These are phyloP conservation scores for Phytophthora cactorum DNA, from an alignment of 352 stramenopile genomes.

Conservation along the genomic window DNA sequence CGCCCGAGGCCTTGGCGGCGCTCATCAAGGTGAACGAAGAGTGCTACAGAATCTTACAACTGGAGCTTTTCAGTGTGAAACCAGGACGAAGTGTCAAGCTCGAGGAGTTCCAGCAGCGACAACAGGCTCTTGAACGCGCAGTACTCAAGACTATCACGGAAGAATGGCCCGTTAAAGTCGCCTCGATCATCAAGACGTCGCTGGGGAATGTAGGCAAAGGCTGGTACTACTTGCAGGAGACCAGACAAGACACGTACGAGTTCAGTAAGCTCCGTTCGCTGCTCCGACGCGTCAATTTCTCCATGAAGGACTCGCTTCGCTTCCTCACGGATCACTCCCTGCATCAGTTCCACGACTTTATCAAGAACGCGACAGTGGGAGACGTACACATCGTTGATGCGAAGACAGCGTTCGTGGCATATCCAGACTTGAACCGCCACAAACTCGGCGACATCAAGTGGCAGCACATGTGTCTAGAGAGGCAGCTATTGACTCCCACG, in stretches of 20 bases:
- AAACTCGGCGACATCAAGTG: conserved; percentile 77
- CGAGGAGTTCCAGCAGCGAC: conserved; percentile 87
- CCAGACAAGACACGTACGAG: conserved; percentile 85
- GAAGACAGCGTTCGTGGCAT: conserved; percentile 72
- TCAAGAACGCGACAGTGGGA: conserved; percentile 57
- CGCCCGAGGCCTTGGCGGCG: conserved; percentile 69
- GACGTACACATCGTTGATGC: conserved; percentile 77
- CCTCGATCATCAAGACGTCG: conserved; percentile 69
- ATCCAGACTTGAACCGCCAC: conserved; percentile 65
- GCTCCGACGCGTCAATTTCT: conserved; percentile 77
- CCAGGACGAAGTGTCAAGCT: conserved; percentile 76
- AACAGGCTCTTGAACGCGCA: conserved; percentile 71
- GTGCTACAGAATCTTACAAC: conserved; percentile 78
- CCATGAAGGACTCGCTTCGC: conserved; percentile 85
- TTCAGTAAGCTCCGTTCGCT: conserved; percentile 87
- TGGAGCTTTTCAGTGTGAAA: conserved; percentile 86
- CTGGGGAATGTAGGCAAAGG: conserved; percentile 83
- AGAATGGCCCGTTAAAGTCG: conserved; percentile 82
- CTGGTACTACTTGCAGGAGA: conserved; percentile 89
- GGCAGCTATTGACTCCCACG: conserved; percentile 58
- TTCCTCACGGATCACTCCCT: conserved; percentile 79
- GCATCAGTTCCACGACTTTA: conserved; percentile 75
- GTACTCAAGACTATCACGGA: conserved; percentile 85
- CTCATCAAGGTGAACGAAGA: conserved; percentile 89
- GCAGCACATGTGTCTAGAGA: conserved; percentile 80